These are phyloP conservation scores for Funneliformis mosseae DNA, from an alignment of 192 early-diverging fungal genomes.

Conservation along the genomic window DNA sequence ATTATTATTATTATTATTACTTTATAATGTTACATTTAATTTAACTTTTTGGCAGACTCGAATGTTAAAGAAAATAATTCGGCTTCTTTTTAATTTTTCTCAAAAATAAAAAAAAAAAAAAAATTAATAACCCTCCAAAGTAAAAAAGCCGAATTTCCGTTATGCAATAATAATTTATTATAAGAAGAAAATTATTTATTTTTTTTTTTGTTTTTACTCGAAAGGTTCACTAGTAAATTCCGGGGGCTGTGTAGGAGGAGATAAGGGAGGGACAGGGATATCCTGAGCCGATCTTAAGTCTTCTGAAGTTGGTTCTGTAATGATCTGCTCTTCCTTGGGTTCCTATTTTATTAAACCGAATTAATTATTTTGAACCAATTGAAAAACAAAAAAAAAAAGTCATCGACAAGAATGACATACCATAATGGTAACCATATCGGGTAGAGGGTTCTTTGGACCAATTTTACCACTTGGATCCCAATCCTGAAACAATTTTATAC, in stretches of 20 bases:
- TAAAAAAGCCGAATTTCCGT: no score
- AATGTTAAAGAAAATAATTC: no score
- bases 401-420: slow-evolving; percentile 32
- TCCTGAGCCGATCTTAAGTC: slow-evolving; percentile 6
- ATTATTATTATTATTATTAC: no score
- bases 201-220: no score
- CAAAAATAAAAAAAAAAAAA: no score
- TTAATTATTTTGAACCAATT: background rate
- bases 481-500: slow-evolving; percentile 41
- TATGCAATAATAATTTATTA: no score
- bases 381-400: background rate
- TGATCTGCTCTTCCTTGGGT: slow-evolving; percentile 83
- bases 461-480: slow-evolving; percentile 89
- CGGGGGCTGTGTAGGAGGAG: background rate
- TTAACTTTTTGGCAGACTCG: no score
- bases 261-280: slow-evolving; percentile 3
- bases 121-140: no score
- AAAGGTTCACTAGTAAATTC: no score
- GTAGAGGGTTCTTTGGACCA: slow-evolving; percentile 95
- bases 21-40: no score
- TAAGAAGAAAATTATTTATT: no score
- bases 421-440: slow-evolving; percentile 94
- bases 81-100: no score
- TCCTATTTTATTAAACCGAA: slow-evolving; percentile 38
- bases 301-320: slow-evolving; percentile 71